Conservation (phyloP, 2,329 filamentous ascomycete genomes). For the Colletotrichum orbiculare region DNA sequence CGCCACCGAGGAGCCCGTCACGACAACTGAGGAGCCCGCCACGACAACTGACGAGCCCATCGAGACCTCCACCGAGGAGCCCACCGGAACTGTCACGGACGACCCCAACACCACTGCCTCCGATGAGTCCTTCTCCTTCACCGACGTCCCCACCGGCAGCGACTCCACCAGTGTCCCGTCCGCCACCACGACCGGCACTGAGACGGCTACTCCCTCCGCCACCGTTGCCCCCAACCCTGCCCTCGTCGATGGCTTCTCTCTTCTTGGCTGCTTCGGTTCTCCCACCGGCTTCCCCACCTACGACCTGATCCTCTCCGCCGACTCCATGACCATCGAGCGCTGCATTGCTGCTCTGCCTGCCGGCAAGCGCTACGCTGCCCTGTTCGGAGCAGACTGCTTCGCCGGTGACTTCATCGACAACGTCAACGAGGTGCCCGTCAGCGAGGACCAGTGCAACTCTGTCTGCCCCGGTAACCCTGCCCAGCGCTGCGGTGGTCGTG, state of each 20-base stretch:
- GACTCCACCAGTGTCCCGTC: constrained; percentile 1
- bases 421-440: constrained; percentile 22
- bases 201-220: neutral
- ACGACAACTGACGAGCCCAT: neutral
- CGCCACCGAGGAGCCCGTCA: neutral
- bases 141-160: constrained; percentile 1
- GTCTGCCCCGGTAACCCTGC: constrained; percentile 53
- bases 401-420: constrained; percentile 38
- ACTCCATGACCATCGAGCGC: constrained; percentile 39
- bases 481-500: constrained; percentile 56
- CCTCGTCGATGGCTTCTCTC: constrained; percentile 38
- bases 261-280: constrained; percentile 45
- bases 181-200: neutral
- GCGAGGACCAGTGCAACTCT: constrained; percentile 45
- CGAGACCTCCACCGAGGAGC: neutral
- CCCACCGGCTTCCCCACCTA: constrained; percentile 43
- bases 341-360: constrained; percentile 42
- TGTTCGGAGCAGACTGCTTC: constrained; percentile 39
- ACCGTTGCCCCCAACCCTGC: constrained; percentile 24
- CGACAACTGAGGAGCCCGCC: neutral
- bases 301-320: constrained; percentile 28
- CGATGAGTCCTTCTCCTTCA: neutral
- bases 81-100: neutral
- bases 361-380: constrained; percentile 26
- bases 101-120: neutral